These are phyloP conservation scores for Penicillium sp. DNA, from an alignment of 2,329 filamentous ascomycete species.

Conservation along the genomic window DNA sequence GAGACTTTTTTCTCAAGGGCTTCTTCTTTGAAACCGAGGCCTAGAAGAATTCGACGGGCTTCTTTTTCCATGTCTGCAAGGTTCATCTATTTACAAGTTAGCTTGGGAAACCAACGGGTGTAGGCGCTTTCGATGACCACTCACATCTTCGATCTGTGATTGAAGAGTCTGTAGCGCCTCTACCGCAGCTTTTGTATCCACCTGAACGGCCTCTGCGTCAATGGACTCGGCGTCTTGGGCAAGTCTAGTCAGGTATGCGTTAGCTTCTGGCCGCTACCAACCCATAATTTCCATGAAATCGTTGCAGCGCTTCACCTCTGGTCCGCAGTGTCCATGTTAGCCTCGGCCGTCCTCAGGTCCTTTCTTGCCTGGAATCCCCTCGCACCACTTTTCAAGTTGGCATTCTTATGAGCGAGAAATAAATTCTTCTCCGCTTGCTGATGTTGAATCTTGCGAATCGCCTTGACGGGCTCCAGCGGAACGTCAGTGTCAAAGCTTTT, in stretches of 20 bases:
- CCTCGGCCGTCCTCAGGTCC: conserved; percentile 68
- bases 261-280: conserved; percentile 15
- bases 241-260: conserved; percentile 29
- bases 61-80: conserved; percentile 65
- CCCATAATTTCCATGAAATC: not conserved
- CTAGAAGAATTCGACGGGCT: conserved; percentile 66
- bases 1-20: conserved; percentile 62
- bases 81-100: conserved; percentile 45
- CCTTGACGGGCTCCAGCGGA: conserved; percentile 59
- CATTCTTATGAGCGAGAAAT: conserved; percentile 72
- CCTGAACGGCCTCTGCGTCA: conserved; percentile 57
- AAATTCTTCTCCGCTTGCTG: conserved; percentile 64
- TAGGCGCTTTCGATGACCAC: conserved; percentile 5
- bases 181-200: conserved; percentile 68
- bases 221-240: conserved; percentile 61
- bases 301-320: conserved; percentile 44
- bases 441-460: conserved; percentile 64
- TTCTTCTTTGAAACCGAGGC: conserved; percentile 70
- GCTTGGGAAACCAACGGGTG: conserved; percentile 2
- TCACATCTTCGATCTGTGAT: conserved; percentile 65
- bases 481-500: conserved; percentile 62
- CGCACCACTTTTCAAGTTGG: conserved; percentile 71
- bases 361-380: conserved; percentile 77
- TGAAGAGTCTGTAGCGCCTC: conserved; percentile 72
- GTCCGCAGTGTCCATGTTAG: conserved; percentile 61